Percentiles rank a stretch among this genome's conserved stretches.
Conservation (phyloP, 305 asterid genomes). For the Fraxinus floribunda region DNA sequence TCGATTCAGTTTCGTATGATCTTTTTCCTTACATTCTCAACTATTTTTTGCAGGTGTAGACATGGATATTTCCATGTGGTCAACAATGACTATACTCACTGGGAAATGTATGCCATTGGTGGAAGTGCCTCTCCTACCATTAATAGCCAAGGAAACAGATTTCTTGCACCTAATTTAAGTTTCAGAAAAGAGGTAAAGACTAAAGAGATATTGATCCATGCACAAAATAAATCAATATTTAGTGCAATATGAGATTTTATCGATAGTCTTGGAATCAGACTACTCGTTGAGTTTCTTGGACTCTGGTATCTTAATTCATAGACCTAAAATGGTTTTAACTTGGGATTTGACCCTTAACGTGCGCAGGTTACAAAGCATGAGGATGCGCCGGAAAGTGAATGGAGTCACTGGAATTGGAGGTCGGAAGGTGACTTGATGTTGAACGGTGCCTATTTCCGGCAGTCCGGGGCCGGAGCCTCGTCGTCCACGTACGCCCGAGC, state of each 20-base stretch:
- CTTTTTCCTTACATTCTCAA: neutral
- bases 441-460: conserved; percentile 60
- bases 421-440: conserved; percentile 69
- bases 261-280: neutral
- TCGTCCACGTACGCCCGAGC: conserved; percentile 54
- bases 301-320: neutral
- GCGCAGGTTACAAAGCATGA: conserved; percentile 60
- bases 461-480: conserved; percentile 58
- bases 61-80: conserved; percentile 86
- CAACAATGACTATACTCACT: conserved; percentile 76
- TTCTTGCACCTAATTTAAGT: conserved; percentile 58
- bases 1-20: neutral
- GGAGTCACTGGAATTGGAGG: conserved; percentile 63
- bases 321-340: neutral
- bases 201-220: neutral
- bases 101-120: conserved; percentile 88
- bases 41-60: conserved; percentile 54
- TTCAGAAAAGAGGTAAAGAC: conserved; percentile 47
- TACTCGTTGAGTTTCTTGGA: neutral
- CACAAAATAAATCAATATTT: neutral
- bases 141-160: conserved; percentile 75
- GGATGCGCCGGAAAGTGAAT: conserved; percentile 61
- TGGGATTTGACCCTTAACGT: neutral
- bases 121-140: conserved; percentile 84
- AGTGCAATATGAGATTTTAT: neutral